These are phyloP conservation scores for Seiridium cupressi DNA, from an alignment of 2,329 filamentous ascomycete genomes.

Conservation along the genomic window DNA sequence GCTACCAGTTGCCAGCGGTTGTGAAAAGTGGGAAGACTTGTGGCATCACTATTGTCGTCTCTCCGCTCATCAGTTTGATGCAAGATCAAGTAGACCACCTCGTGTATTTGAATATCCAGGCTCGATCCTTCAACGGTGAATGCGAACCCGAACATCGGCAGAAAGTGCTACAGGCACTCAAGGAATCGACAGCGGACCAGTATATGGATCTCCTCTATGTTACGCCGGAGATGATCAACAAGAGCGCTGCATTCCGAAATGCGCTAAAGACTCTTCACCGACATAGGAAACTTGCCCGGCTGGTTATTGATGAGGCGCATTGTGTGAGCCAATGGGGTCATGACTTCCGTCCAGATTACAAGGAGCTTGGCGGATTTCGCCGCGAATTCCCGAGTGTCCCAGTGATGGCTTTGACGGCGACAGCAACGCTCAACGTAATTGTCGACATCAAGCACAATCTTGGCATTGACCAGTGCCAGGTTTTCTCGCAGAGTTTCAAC, in stretches of 20 bases:
- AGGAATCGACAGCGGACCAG: constrained; percentile 65
- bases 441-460: constrained; percentile 89
- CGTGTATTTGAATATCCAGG: constrained; percentile 70
- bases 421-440: constrained; percentile 90
- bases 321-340: constrained; percentile 99
- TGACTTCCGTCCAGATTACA: constrained; percentile 96
- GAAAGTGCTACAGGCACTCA: constrained; percentile 64
- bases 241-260: constrained; percentile 67
- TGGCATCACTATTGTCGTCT: constrained; percentile 93
- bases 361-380: constrained; percentile 74
- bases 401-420: constrained; percentile 92
- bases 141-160: constrained; percentile 61
- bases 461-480: constrained; percentile 73
- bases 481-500: constrained; percentile 93
- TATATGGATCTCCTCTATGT: constrained; percentile 88
- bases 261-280: constrained; percentile 67
- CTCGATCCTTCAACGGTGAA: constrained; percentile 79
- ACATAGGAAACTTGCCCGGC: constrained; percentile 73
- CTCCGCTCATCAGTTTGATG: constrained; percentile 92
- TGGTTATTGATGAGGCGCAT: constrained; percentile 98
- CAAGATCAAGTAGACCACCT: constrained; percentile 92
- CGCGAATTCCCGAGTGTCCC: constrained; percentile 74
- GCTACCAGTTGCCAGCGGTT: constrained; percentile 91
- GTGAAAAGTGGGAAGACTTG: constrained; percentile 75
- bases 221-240: constrained; percentile 94